Conservation (phyloP, 495 filamentous ascomycete genomes). For the Daldinia decipiens region DNA sequence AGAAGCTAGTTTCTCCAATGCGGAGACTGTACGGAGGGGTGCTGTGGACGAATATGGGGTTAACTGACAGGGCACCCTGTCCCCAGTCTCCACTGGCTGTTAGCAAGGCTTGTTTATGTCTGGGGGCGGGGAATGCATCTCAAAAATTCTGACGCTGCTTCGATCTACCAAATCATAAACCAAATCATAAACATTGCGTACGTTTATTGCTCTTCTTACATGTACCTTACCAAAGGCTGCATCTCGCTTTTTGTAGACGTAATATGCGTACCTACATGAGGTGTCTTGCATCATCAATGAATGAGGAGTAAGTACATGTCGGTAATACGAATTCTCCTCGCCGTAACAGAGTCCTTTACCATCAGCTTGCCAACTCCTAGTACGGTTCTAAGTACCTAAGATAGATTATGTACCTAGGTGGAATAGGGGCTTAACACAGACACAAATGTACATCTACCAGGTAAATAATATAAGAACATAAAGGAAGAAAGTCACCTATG, state of each 20-base stretch:
- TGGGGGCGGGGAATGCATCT: constrained; percentile 40
- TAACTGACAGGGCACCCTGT: constrained; percentile 27
- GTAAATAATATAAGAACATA: not conserved
- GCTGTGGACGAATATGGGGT: constrained; percentile 39
- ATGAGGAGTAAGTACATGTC: constrained; percentile 14
- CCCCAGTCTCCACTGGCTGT: constrained; percentile 9
- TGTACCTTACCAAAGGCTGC: not conserved
- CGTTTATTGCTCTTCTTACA: not conserved
- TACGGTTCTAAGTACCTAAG: too few relatives aligned
- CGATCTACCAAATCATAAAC: constrained; percentile 1
- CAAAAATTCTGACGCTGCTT: constrained; percentile 6
- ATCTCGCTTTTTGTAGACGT: constrained; percentile 11
- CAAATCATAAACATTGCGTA: not conserved
- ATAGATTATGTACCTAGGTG: too few relatives aligned
- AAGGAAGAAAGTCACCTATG: not conserved
- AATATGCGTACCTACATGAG: constrained; percentile 10
- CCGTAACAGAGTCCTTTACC: constrained; percentile 11
- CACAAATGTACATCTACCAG: not conserved
- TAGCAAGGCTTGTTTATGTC: constrained; percentile 38
- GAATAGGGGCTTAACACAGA: not conserved
- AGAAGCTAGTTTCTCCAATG: constrained; percentile 46
- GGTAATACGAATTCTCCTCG: constrained; percentile 1
- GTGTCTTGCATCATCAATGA: constrained; percentile 1
- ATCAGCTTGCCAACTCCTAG: constrained; percentile 21
- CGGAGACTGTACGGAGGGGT: constrained; percentile 44